Percentiles rank a stretch among this genome's conserved stretches.
Conservation (phyloP, 768 basidiomycete genomes). For the Lactarius quietus region DNA sequence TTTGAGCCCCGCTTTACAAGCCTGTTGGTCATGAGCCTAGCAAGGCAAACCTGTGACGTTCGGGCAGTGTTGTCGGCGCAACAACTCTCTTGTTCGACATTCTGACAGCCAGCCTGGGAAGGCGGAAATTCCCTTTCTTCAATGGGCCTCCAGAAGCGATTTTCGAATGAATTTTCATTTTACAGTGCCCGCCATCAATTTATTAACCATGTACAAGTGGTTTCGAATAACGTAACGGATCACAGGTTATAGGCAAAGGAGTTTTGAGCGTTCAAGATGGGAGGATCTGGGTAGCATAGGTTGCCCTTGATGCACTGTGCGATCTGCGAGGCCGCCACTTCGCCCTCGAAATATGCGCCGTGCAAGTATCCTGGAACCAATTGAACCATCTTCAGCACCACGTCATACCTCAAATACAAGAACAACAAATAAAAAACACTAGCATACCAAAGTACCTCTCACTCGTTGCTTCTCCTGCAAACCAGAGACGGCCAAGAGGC, state of each 20-base stretch:
- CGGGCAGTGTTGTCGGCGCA: no score
- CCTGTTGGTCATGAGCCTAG: no score
- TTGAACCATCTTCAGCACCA: no score
- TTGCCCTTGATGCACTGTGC: slow-evolving; percentile 29
- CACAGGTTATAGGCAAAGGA: not conserved
- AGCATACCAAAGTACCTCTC: slow-evolving; percentile 54
- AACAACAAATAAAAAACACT: slow-evolving; percentile 12
- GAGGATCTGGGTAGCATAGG: slow-evolving; percentile 9
- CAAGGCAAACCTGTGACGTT: no score
- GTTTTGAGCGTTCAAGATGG: slow-evolving; percentile 24
- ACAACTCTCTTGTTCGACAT: no score
- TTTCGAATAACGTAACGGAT: not conserved
- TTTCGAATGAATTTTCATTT: no score
- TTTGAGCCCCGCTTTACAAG: no score
- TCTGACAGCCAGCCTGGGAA: no score
- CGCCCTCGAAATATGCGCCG: slow-evolving; percentile 34
- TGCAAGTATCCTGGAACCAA: slow-evolving; percentile 33
- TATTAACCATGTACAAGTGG: no score
- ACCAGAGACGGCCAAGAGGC: slow-evolving; percentile 51
- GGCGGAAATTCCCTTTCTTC: no score
- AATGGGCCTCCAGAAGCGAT: no score
- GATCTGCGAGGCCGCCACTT: slow-evolving; percentile 26
- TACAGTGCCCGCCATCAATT: no score
- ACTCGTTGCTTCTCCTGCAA: slow-evolving; percentile 58
- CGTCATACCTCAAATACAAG: not conserved